Percentiles rank a stretch among this genome's conserved stretches.
These are phyloP conservation scores for Exophiala sp. DNA, from an alignment of 2,329 filamentous ascomycete genomes.

Conservation along the genomic window DNA sequence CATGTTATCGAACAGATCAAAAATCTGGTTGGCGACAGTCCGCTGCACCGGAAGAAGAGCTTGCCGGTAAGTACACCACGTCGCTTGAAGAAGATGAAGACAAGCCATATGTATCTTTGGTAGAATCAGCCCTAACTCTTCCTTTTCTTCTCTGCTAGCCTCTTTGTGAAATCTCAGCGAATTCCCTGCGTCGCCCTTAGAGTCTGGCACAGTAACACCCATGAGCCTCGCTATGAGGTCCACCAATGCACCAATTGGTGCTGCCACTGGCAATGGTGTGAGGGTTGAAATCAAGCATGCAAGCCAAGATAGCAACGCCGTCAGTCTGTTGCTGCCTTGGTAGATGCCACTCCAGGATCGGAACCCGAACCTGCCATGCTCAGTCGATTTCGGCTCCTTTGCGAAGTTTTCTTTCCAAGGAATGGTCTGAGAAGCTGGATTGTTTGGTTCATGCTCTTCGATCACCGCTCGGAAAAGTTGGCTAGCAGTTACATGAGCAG, in stretches of 20 bases:
- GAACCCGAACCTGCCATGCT: slow-evolving; percentile 49
- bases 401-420: slow-evolving; percentile 37
- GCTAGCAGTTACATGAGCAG: slow-evolving; percentile 69
- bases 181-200: slow-evolving; percentile 36
- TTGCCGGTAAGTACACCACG: slow-evolving; percentile 58
- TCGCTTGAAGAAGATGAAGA: slow-evolving; percentile 58
- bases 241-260: slow-evolving; percentile 65
- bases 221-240: slow-evolving; percentile 70
- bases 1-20: slow-evolving; percentile 64
- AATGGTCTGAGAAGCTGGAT: slow-evolving; percentile 38
- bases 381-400: slow-evolving; percentile 36
- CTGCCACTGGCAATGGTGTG: slow-evolving; percentile 62
- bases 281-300: slow-evolving; percentile 59
- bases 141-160: slow-evolving; percentile 74
- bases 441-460: slow-evolving; percentile 74
- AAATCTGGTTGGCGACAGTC: slow-evolving; percentile 66
- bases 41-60: slow-evolving; percentile 59
- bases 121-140: slow-evolving; percentile 70
- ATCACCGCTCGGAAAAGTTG: slow-evolving; percentile 72
- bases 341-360: slow-evolving; percentile 70
- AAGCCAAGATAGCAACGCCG: slow-evolving; percentile 63
- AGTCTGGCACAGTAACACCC: slow-evolving; percentile 56
- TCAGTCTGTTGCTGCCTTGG: slow-evolving; percentile 67
- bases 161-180: slow-evolving; percentile 66
- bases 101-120: slow-evolving; percentile 70